Percentiles rank a stretch among this genome's conserved stretches.
These are phyloP conservation scores for Capsicum chinense DNA, from an alignment of 257 asterid genomes.

Conservation along the genomic window DNA sequence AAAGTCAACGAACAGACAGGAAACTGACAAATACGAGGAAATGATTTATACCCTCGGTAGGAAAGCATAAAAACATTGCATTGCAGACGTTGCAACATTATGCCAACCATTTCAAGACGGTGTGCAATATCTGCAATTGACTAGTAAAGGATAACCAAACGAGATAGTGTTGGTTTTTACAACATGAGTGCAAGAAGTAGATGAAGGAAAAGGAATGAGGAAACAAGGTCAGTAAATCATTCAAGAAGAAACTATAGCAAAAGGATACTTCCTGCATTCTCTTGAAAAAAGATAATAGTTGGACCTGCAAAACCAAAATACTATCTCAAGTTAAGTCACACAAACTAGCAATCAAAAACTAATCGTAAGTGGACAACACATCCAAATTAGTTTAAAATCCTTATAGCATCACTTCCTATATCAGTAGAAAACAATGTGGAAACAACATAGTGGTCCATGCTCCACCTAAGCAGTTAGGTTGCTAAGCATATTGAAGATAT, in stretches of 20 bases:
- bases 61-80: constrained; percentile 99
- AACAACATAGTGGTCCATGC: background rate
- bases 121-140: constrained; percentile 82
- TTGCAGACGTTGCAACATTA: constrained; percentile 80
- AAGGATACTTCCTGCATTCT: constrained; percentile 99
- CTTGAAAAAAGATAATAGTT: constrained; percentile 95
- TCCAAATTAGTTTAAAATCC: background rate
- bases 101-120: constrained; percentile 94
- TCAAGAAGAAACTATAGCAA: constrained; percentile 19
- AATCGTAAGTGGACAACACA: background rate
- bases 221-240: background rate
- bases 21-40: constrained; percentile 18
- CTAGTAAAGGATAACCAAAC: constrained; percentile 59
- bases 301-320: constrained; percentile 70
- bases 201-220: constrained; percentile 25
- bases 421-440: background rate
- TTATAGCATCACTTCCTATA: background rate
- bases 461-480: constrained; percentile 7
- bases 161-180: background rate
- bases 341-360: background rate
- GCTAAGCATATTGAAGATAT: background rate
- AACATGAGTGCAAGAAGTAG: background rate
- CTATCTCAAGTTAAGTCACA: constrained; percentile 11
- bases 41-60: constrained; percentile 78
- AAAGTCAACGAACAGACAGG: constrained; percentile 27